These are phyloP conservation scores for Kandelia obovata DNA, from an alignment of 345 rosid genomes.

Conservation along the genomic window DNA sequence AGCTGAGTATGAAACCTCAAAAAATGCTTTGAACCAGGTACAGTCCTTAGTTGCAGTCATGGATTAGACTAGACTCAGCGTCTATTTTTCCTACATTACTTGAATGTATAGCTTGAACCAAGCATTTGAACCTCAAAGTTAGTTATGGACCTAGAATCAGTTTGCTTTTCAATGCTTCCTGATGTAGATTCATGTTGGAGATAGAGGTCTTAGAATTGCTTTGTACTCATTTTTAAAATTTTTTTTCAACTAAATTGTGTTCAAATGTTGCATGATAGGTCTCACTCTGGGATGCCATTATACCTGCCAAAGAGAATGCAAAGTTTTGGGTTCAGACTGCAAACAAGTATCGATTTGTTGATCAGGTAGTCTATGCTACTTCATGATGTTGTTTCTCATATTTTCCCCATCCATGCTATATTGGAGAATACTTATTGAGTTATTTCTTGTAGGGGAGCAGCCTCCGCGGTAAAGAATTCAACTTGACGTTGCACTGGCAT, in stretches of 20 bases:
- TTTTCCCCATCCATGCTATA: neutral
- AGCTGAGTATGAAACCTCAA: slow-evolving; percentile 79
- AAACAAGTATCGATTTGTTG: slow-evolving; percentile 90
- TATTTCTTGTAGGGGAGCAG: slow-evolving; percentile 57
- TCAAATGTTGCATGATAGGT: slow-evolving; percentile 39
- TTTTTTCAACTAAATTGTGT: no score
- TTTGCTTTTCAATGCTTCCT: neutral
- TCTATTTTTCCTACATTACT: neutral
- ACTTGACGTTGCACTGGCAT: slow-evolving; percentile 91
- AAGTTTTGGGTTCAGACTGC: slow-evolving; percentile 69
- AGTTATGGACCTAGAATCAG: neutral
- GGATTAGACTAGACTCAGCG: neutral
- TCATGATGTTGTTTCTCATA: neutral
- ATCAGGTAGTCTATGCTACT: slow-evolving; percentile 52
- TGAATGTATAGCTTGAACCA: no score
- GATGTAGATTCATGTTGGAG: neutral
- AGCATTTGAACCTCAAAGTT: neutral
- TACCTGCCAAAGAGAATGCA: slow-evolving; percentile 74
- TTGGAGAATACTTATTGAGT: slow-evolving; percentile 6
- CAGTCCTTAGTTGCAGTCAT: neutral
- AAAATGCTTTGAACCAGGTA: slow-evolving; percentile 91
- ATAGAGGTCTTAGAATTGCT: neutral
- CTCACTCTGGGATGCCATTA: slow-evolving; percentile 94
- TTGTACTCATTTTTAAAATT: neutral
- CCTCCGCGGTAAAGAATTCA: slow-evolving; percentile 79